These are phyloP conservation scores for Tolypocladium paradoxum DNA, from an alignment of 2,329 filamentous ascomycete species.

Conservation along the genomic window DNA sequence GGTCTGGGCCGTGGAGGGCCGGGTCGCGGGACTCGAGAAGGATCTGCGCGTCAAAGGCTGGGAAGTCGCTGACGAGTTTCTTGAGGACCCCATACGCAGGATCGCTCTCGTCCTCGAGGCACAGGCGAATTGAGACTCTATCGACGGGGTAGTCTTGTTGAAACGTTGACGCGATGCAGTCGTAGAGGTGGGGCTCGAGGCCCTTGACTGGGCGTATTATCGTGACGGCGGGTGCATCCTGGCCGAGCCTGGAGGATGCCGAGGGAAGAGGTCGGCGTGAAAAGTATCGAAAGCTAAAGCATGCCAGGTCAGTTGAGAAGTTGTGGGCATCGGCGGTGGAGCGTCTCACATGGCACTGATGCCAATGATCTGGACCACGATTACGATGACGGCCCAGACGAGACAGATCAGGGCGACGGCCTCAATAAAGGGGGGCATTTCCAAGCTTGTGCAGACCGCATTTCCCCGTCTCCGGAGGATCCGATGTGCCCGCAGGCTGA, in stretches of 20 bases:
- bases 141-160: constrained; percentile 67
- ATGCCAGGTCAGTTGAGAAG: constrained; percentile 2
- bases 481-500: not conserved
- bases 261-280: constrained; percentile 37
- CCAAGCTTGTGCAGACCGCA: constrained; percentile 3
- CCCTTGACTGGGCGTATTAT: constrained; percentile 91
- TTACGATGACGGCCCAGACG: constrained; percentile 40
- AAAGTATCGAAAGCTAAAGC: constrained; percentile 39
- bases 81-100: constrained; percentile 66
- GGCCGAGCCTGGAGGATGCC: constrained; percentile 37
- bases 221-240: constrained; percentile 67
- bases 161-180: constrained; percentile 82
- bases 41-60: constrained; percentile 57
- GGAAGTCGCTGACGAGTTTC: constrained; percentile 62
- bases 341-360: constrained; percentile 41
- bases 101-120: constrained; percentile 64
- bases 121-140: constrained; percentile 72
- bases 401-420: constrained; percentile 36
- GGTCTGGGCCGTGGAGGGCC: constrained; percentile 44
- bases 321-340: not conserved
- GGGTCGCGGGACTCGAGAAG: constrained; percentile 77
- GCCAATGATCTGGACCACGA: constrained; percentile 45
- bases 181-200: constrained; percentile 79
- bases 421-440: constrained; percentile 21
- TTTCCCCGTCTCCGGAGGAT: not conserved